Base-by-base conservation (phyloP, 1,284 basidiomycete species). In the Binderoboletus segoi region DNA sequence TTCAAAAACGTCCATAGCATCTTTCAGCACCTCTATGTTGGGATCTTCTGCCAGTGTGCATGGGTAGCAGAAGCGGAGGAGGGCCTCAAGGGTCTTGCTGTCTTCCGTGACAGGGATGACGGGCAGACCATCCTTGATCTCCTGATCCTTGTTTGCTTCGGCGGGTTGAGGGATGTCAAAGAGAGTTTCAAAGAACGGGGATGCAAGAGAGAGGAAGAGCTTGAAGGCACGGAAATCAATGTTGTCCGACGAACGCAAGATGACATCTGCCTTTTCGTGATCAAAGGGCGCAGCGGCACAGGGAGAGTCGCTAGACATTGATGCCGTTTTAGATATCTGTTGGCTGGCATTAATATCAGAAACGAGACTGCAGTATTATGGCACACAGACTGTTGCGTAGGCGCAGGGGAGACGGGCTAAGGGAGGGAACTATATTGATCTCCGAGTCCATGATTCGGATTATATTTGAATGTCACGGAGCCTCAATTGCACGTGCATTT, bases 191-290 rank as follows among this genome's bases (percentile, higher is more conserved):
- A 83, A 81, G 56, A 79, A 73, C 0, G 79, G 74, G 78, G 62
- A 66, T 4, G 61, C 42, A 18, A 64, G 54, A 4, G 59, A 58
- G 32, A 61, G 60, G 38, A 63, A 70, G 26, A 75, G 62, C 53
- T 75, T 77, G 71, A 79, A 78, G 18, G 76, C 72, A n/a, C 61
- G 52, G 15, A 67, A 64, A 26, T 67, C 59, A 33, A 53, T 12
- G 51, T 73, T 69, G 63, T 82, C 80, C 18, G 78, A 77, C 4
- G 79, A 80, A 44, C 77, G 75, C 24, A 82, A 23, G 16, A 63
- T 60, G 18, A 65, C 40, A 15, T 63, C 62, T 1, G 50, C 65
- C 30, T 48, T 57, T 18, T 33, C 44, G 8, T 71, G 70, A 41
- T 71, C 33, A 18, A 70, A 70, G 1, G 67, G 66, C 7, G 59